Evolutionary conservation across 2,329 filamentous ascomycete species (phyloP).

Genomic region (Pyrenochaeta sp.): DNA sequence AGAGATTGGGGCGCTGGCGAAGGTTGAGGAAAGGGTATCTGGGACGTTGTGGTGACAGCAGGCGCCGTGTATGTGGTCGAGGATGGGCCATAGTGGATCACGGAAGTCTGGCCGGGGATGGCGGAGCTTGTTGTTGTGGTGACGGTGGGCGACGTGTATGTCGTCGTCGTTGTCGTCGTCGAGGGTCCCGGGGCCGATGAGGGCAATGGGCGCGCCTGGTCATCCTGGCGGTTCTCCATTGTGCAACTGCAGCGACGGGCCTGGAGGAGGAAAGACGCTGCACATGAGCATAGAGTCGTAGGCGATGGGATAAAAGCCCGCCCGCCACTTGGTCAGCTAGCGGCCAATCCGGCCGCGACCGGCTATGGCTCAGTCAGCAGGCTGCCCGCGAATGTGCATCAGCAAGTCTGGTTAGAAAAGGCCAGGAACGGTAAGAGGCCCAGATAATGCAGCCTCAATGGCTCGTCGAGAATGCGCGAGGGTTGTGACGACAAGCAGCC

Average conservation of each 20-base stretch:
- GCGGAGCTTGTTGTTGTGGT: constrained; percentile 38
- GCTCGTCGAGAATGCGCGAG: constrained; percentile 2
- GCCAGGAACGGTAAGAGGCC: constrained; percentile 8
- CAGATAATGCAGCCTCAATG: constrained; percentile 5
- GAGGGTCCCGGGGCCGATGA: constrained; percentile 21
- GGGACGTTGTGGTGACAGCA: constrained; percentile 39
- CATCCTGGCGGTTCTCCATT: constrained; percentile 21
- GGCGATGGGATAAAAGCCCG: constrained; percentile 18
- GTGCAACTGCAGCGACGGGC: constrained; percentile 2
- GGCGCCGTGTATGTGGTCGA: constrained; percentile 36
- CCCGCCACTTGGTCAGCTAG: constrained; percentile 19
- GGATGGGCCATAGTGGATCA: constrained; percentile 29
- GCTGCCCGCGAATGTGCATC: constrained; percentile 3
- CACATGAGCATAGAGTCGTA: constrained; percentile 6
- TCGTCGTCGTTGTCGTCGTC: constrained; percentile 35
- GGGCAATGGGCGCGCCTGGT: constrained; percentile 12
- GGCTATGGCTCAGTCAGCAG: constrained; percentile 24
- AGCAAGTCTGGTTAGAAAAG: constrained; percentile 6
- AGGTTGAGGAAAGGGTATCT: constrained; percentile 16
- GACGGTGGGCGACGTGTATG: constrained; percentile 34
- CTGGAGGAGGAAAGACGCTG: not conserved
- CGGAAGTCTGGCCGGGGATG: constrained; percentile 23
- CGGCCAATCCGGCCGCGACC: constrained; percentile 24
- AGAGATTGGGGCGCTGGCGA: constrained; percentile 14
- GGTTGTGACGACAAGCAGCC: not conserved